Conservation (phyloP, 495 filamentous ascomycete species). For the Penicillium parvum region DNA sequence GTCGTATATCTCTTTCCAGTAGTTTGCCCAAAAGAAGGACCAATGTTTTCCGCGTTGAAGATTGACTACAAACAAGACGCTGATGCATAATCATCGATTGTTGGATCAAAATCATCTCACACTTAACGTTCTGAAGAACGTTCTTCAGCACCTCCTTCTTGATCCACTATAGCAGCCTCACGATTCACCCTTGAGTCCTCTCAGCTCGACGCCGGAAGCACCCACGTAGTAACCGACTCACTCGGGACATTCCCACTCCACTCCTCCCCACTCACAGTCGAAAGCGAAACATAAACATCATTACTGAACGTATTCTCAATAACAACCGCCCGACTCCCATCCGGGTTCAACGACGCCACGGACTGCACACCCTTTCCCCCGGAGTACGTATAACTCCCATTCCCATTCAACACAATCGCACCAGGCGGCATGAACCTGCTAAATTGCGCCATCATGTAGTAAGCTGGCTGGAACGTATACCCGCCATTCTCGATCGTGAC, state of each 20-base stretch:
- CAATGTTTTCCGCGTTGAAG: too few species aligned
- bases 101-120: too few species aligned
- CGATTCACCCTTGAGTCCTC: background rate
- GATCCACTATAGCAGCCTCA: too few species aligned
- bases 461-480: slow-evolving; percentile 45
- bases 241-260: slow-evolving; percentile 48
- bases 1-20: too few species aligned
- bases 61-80: too few species aligned
- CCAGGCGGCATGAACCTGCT: slow-evolving; percentile 53
- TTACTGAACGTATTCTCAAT: slow-evolving; percentile 51
- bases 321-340: slow-evolving; percentile 48
- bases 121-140: too few species aligned
- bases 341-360: slow-evolving; percentile 48
- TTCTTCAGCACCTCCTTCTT: too few species aligned
- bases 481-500: slow-evolving; percentile 43
- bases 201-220: slow-evolving; percentile 33
- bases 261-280: slow-evolving; percentile 38
- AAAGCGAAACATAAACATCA: slow-evolving; percentile 44
- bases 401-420: slow-evolving; percentile 41
- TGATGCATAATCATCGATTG: too few species aligned
- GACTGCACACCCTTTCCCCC: slow-evolving; percentile 42
- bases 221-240: slow-evolving; percentile 50
- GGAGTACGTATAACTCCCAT: slow-evolving; percentile 44
- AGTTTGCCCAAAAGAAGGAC: too few species aligned
- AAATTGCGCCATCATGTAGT: slow-evolving; percentile 56